Evolutionary conservation across 2,329 filamentous ascomycete genomes (phyloP), one percentile per base, ranked within the genome.

Genomic region (Penicillium sp.): DNA sequence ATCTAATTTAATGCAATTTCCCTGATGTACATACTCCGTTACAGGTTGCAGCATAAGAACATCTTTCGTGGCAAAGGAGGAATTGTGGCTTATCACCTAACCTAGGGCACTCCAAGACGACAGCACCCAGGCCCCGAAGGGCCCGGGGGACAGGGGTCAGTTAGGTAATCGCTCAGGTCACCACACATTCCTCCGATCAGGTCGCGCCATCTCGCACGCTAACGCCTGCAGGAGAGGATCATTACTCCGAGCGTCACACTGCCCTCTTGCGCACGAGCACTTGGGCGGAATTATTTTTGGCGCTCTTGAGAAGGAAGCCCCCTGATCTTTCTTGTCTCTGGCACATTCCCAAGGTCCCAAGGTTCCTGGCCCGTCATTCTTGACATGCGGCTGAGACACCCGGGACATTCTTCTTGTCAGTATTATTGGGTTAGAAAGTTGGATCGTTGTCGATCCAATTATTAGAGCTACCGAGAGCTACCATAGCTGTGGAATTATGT

Each of bases 201-300:
- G 57, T 57, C 52, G 43, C 43, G 43, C 33, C 43, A 45, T 53
- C 57, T 46, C 41, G 41, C 44, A 43, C 55, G 52, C 57, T 59
- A 59, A 50, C 34, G 33, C 34, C 34, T 32, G 43, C 46, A 40
- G 35, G 39, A 51, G 55, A 42, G 57, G 54, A 59, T 58, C 56
- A 50, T 57, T 57, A 57, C 57, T 49, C 54, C 49, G 54, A 53
- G 19, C 22, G 49, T 53, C 50, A 29, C 32, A 45, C 43, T 43
- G 29, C 26, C 21, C 22, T 29, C 12, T 31, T 40, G 45, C 51
- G 39, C 49, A 48, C 49, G 45, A 48, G 45, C 48, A 43, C 17
- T 43, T 31, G 38, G 13, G 28, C 43, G 33, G 48, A 47, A 47
- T 53, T 42, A 43, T 49, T 56, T 47, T 45, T 47, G 44, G 48